phyloP scores from a whole-genome alignment of 768 basidiomycete genomes.

The Termitomyces sp. region DNA sequence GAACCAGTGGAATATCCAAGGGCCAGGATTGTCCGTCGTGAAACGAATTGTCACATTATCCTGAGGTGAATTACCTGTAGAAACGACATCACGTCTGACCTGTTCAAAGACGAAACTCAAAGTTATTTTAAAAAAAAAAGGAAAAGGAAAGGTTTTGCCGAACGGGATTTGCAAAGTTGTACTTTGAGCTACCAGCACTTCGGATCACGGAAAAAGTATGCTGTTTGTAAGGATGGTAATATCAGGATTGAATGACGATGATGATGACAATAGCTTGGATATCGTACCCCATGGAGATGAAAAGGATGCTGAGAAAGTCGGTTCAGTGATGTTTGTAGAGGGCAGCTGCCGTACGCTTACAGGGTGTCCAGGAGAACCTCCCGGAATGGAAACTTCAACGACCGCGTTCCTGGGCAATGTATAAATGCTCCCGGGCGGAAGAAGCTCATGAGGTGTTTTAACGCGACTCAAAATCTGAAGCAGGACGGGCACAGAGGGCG shows the following conservation, averaged over 20 bases:
- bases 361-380: constrained; percentile 24
- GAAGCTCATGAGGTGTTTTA: constrained; percentile 36
- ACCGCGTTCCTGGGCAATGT: constrained; percentile 37
- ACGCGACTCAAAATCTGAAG: constrained; percentile 56
- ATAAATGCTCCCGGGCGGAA: constrained; percentile 42
- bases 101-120: neutral
- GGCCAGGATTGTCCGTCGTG: constrained; percentile 44
- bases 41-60: constrained; percentile 43
- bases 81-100: constrained; percentile 27
- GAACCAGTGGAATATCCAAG: constrained; percentile 45
- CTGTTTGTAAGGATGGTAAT: constrained; percentile 11
- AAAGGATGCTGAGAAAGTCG: neutral
- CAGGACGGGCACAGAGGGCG: constrained; percentile 45
- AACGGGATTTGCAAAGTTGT: constrained; percentile 18
- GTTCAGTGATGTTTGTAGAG: too few species aligned
- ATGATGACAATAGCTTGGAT: neutral
- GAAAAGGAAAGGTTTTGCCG: too few species aligned
- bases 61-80: constrained; percentile 19
- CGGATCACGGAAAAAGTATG: constrained; percentile 33
- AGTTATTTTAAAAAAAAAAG: too few species aligned
- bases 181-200: constrained; percentile 21
- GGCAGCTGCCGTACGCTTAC: constrained; percentile 6
- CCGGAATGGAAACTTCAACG: constrained; percentile 38
- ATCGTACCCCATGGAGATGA: neutral
- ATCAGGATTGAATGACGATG: neutral